Evolutionary conservation across 495 filamentous ascomycete genomes (phyloP).

Genomic region (Parmelia sp.): DNA sequence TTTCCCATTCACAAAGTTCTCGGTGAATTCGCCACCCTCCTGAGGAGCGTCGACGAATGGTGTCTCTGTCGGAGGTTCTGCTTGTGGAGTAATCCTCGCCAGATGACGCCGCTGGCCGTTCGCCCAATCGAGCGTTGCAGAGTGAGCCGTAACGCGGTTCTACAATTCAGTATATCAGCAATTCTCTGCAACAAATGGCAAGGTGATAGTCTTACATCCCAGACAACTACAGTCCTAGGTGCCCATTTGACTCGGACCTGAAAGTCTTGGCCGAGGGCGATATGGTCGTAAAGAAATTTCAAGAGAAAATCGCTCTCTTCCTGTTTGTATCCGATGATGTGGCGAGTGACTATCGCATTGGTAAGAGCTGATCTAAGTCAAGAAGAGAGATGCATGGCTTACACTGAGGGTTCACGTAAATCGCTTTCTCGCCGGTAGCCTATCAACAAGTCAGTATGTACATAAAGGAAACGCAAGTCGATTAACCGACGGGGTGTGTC

Average conservation of each 20-base stretch:
- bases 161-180: constrained; percentile 17
- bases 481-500: constrained; percentile 55
- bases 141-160: constrained; percentile 74
- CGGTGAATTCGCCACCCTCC: neutral
- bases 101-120: constrained; percentile 71
- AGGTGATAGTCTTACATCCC: constrained; percentile 51
- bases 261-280: constrained; percentile 76
- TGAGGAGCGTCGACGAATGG: constrained; percentile 42
- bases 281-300: constrained; percentile 85
- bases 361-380: neutral
- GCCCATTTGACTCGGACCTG: constrained; percentile 84
- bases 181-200: constrained; percentile 20
- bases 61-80: constrained; percentile 67
- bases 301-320: constrained; percentile 73
- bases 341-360: constrained; percentile 50
- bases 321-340: constrained; percentile 68
- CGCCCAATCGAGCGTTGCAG: constrained; percentile 73
- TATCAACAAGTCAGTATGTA: neutral
- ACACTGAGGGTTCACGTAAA: constrained; percentile 86
- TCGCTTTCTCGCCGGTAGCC: constrained; percentile 72
- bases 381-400: constrained; percentile 32
- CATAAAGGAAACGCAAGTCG: neutral
- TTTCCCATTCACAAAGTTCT: neutral
- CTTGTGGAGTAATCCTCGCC: constrained; percentile 79
- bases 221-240: constrained; percentile 76